Evolutionary conservation across 2,329 filamentous ascomycete species (phyloP), one percentile per base, ranked within the genome.

Genomic region (Arthrinium puccinioides): DNA sequence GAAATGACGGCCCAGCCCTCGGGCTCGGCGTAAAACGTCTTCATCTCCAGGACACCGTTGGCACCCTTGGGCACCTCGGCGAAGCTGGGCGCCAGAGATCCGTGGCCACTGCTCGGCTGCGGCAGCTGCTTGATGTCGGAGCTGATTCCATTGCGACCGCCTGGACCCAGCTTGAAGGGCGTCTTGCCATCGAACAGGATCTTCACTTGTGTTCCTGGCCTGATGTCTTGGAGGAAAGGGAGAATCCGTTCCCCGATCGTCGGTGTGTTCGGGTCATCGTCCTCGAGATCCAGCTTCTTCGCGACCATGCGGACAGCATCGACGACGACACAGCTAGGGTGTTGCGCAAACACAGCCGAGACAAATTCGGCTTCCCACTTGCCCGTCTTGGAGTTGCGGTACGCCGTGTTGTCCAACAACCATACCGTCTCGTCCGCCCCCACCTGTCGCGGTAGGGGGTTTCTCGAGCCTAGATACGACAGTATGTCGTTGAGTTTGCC

Each of bases 401-500:
- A 90, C 5, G 88, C 89, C 3, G 85, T 90, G 53, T 92, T 95
- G 64, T 97, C 88, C 32, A 96, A 69, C 7, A 96, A 67, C 90
- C 90, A 96, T 27, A 96, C 79, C 11, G 76, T 78, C 56, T 95
- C 84, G 26, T 75, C 63, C 13, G 70, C 67, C 38, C 78, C 72
- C 32, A 87, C 74, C 23, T 69, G 64, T 31, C 72, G 72, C 1
- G 74, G 69, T 10, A 81, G 63, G 1, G 82, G 80, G 51, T 79
- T 82, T 39, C 56, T 56, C 33, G 59, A 56, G 16, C 70, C 69
- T 1, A 80, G 57, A 38, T 70, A 68, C 3, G 70, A 71, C 19
- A 79, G 54, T 32, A 74, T 37, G 23, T 64, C 55, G 23, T 58
- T 46, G n/a, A 60, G 20, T 21, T 49, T 56, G 36, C 53, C 49